Conservation (phyloP, 2,329 filamentous ascomycete species). For the Teratosphaeria nubilosa region DNA sequence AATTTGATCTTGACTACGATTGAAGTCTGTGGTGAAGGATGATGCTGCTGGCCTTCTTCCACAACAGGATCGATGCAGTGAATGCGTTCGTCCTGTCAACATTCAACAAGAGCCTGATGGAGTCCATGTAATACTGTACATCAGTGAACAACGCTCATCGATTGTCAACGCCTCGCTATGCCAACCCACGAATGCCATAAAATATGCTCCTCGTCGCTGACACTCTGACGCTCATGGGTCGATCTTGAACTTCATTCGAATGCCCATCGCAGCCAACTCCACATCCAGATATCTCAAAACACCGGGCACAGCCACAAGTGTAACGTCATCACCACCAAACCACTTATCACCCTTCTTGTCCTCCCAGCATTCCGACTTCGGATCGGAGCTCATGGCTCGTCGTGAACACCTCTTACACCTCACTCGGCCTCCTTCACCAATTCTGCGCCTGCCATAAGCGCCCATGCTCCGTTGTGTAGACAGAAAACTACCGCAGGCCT, state of each 20-base stretch:
- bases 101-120: neutral
- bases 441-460: conserved; percentile 23
- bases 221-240: conserved; percentile 29
- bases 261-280: conserved; percentile 90
- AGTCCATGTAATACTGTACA: neutral
- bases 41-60: neutral
- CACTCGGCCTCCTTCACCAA: conserved; percentile 20
- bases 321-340: conserved; percentile 82
- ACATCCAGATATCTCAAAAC: conserved; percentile 90
- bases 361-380: conserved; percentile 62
- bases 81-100: neutral
- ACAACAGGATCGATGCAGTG: neutral
- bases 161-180: conserved; percentile 1
- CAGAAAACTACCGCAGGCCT: conserved; percentile 79
- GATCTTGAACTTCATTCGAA: conserved; percentile 87
- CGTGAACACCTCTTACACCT: conserved; percentile 28
- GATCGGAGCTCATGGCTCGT: conserved; percentile 19
- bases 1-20: neutral
- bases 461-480: conserved; percentile 69
- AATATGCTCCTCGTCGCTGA: neutral
- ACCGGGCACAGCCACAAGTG: conserved; percentile 82
- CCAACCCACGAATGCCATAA: neutral
- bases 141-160: neutral
- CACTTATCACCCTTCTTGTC: conserved; percentile 77
- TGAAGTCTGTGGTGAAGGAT: neutral